phyloP scores from a whole-genome alignment of 768 basidiomycete species.

The Rhizopogon rudus region DNA sequence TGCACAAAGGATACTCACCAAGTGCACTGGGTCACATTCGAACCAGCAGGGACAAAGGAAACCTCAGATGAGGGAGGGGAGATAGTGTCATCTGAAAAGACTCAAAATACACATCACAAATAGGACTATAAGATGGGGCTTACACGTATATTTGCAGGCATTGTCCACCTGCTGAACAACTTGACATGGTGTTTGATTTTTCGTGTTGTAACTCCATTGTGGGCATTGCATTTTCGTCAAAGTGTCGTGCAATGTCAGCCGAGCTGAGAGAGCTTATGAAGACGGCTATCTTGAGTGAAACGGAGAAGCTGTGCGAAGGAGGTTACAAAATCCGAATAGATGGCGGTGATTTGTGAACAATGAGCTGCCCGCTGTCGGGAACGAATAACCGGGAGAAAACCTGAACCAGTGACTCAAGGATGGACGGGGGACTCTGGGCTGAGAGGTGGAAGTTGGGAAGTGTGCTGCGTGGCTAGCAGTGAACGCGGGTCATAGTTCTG shows the following conservation, averaged over 20 bases:
- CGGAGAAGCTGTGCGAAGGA: background rate
- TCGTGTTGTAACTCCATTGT: conserved; percentile 1
- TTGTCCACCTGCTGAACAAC: conserved; percentile 14
- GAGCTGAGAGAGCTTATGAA: background rate
- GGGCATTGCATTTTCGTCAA: conserved; percentile 4
- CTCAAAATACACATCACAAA: background rate
- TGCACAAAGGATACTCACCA: conserved; percentile 12
- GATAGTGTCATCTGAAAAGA: background rate
- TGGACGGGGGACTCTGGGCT: background rate
- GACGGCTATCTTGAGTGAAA: background rate
- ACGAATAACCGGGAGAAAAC: background rate
- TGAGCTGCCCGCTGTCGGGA: background rate
- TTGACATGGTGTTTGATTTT: conserved; percentile 9
- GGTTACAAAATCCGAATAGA: background rate
- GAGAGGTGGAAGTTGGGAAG: background rate
- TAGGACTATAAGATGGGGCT: background rate
- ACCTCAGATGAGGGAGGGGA: background rate
- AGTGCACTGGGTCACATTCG: conserved; percentile 14
- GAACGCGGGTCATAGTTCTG: background rate
- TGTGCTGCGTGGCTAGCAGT: background rate
- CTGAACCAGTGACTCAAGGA: background rate
- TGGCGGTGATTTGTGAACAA: no score
- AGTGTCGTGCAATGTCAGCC: no score
- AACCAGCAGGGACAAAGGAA: conserved; percentile 13
- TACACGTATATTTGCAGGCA: conserved; percentile 13